phyloP scores from a whole-genome alignment of 208 protist genomes.

The Crithidia fasciculata region DNA sequence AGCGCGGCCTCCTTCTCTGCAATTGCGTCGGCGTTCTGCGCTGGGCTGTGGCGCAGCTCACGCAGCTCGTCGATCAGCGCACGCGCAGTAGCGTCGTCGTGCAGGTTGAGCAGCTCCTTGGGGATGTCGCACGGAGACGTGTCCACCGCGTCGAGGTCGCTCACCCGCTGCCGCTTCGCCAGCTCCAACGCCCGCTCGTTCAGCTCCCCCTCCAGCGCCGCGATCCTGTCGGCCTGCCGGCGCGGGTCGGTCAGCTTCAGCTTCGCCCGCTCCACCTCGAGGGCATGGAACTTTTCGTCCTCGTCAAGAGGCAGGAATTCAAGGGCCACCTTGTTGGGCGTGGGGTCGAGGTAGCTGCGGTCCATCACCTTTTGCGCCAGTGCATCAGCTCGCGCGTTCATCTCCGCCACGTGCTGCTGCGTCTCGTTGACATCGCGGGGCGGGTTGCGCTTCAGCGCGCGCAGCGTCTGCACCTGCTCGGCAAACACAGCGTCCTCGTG shows the following conservation, averaged over 20 bases:
- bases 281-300: slow-evolving; percentile 57
- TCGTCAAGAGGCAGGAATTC: slow-evolving; percentile 59
- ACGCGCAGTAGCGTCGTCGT: slow-evolving; percentile 41
- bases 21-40: slow-evolving; percentile 34
- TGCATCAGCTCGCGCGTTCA: slow-evolving; percentile 53
- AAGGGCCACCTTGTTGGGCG: slow-evolving; percentile 72
- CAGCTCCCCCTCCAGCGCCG: slow-evolving; percentile 45
- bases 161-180: slow-evolving; percentile 48
- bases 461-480: slow-evolving; percentile 42
- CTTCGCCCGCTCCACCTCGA: slow-evolving; percentile 58
- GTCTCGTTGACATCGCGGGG: slow-evolving; percentile 29
- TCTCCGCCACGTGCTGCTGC: slow-evolving; percentile 32
- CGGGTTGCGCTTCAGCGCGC: slow-evolving; percentile 43
- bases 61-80: slow-evolving; percentile 51
- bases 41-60: slow-evolving; percentile 34
- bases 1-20: slow-evolving; percentile 37
- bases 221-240: slow-evolving; percentile 39
- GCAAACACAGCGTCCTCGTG: slow-evolving; percentile 63
- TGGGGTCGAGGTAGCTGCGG: slow-evolving; percentile 62
- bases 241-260: slow-evolving; percentile 51
- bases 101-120: slow-evolving; percentile 50
- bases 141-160: slow-evolving; percentile 52
- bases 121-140: slow-evolving; percentile 43
- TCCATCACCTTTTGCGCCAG: slow-evolving; percentile 56
- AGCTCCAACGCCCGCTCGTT: slow-evolving; percentile 70